Evolutionary conservation across 2,329 filamentous ascomycete genomes (phyloP), one percentile per base, ranked within the genome.

Genomic region (Cladosporium sphaerospermum): DNA sequence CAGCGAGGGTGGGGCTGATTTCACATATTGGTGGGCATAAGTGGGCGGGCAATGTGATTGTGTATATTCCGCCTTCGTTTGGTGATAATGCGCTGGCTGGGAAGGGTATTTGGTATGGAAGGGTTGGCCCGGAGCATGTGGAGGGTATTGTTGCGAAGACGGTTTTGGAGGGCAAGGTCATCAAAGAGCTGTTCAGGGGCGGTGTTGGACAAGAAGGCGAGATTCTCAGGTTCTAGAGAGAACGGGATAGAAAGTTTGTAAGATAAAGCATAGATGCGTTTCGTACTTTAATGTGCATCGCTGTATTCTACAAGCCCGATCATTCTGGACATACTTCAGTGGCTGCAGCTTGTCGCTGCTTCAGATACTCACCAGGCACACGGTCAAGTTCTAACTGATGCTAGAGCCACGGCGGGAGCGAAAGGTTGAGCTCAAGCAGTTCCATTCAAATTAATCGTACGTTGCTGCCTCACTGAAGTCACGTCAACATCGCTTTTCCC

Each of bases 11-110:
- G 0, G 88, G 81, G 0, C 63, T 85, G 52, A 86, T 91, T 52
- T 89, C 84, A 56, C 89, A 95, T 62, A 84, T 95, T 50, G 88
- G 88, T 1, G 89, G 89, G 0, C 89, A 95, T 70, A 91, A 90
- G 67, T 92, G 85, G 66, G 89, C 89, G 0, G 89, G 89, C 1
- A 95, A 95, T 67, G 80, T 92, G 34, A 89, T 93, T 45, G 71
- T 93, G 1, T 93, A 93, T 63, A 67, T 93, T 4, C 88, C 89
- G 4, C 85, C 83, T 0, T 64, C 63, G 2, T 62, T 64, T 57
- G 56, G 49, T 4, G 58, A 39, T 0, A 82, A 88, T 65, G 76
- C 80, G 4, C 69, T 91, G 47, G 81, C 80, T 1, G 87, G 88
- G 0, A 81, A 81, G 62, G 88, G 88, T 1, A 79, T 93, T 2